These are phyloP conservation scores for Wallemia ichthyophaga DNA, from an alignment of 1,284 basidiomycete species.

Conservation along the genomic window DNA sequence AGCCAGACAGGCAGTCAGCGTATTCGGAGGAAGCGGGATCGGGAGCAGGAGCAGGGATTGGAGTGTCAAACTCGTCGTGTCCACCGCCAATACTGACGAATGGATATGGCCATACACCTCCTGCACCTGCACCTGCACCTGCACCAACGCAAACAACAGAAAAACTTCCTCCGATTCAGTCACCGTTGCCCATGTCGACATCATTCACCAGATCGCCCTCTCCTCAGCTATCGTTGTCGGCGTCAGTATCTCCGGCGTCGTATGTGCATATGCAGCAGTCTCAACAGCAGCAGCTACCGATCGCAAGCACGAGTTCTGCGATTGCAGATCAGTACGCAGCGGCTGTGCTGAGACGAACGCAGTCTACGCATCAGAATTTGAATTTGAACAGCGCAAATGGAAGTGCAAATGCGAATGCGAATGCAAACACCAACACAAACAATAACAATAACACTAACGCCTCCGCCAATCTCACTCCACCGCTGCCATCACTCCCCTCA, in stretches of 20 bases:
- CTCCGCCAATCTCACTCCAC: background rate
- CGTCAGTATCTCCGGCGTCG: background rate
- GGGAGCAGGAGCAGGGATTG: too few species aligned
- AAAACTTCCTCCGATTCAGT: background rate
- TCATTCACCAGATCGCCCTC: background rate
- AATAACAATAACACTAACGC: too few species aligned
- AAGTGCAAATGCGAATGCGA: too few species aligned
- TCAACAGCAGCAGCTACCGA: background rate
- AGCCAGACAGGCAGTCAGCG: too few species aligned
- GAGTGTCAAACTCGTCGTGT: too few species aligned
- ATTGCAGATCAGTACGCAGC: slow-evolving; percentile 1
- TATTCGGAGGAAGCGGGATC: too few species aligned
- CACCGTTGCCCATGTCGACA: background rate
- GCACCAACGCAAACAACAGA: background rate
- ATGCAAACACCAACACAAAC: too few species aligned
- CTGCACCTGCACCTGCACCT: too few species aligned
- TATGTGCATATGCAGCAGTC: background rate
- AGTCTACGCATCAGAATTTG: background rate
- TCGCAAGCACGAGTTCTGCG: background rate
- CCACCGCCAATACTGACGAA: background rate
- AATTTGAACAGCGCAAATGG: too few species aligned
- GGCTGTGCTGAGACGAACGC: background rate
- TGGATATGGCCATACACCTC: too few species aligned
- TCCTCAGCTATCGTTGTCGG: background rate
- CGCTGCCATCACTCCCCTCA: background rate